phyloP scores from a whole-genome alignment of 306 rosid genomes.

The Pyrus pyrifolia region DNA sequence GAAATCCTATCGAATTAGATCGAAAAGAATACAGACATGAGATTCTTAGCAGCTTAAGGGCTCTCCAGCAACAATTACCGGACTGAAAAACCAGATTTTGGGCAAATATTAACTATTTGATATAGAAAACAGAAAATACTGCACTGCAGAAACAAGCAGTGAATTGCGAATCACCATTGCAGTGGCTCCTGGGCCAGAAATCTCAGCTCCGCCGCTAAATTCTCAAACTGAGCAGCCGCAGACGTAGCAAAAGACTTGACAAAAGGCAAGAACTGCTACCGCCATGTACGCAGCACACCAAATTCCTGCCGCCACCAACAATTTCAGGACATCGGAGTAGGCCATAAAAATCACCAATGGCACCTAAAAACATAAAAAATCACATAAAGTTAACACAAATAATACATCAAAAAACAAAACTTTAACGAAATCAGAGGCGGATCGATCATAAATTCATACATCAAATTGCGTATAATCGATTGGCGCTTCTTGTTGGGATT shows the following conservation, averaged over 20 bases:
- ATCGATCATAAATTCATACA: neutral
- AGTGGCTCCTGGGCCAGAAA: conserved; percentile 13
- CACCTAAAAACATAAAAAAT: neutral
- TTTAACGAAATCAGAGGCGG: neutral
- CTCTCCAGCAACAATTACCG: conserved; percentile 26
- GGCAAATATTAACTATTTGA: neutral
- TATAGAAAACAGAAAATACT: neutral
- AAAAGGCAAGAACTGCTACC: conserved; percentile 54
- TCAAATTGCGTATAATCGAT: neutral
- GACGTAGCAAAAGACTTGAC: conserved; percentile 33
- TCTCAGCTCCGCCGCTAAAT: neutral
- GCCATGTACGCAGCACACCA: conserved; percentile 61
- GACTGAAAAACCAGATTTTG: neutral
- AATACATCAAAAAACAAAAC: neutral
- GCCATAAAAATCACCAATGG: conserved; percentile 38
- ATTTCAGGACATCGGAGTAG: conserved; percentile 31
- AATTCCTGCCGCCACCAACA: conserved; percentile 45
- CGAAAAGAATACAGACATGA: neutral
- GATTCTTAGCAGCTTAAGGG: neutral
- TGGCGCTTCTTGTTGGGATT: neutral
- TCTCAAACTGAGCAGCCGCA: conserved; percentile 33
- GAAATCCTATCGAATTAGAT: neutral
- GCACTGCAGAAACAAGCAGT: conserved; percentile 10
- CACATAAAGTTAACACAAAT: neutral
- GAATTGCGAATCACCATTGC: conserved; percentile 16